Base-by-base conservation (phyloP, 495 filamentous ascomycete genomes). In the Annulohypoxylon maeteangense region DNA sequence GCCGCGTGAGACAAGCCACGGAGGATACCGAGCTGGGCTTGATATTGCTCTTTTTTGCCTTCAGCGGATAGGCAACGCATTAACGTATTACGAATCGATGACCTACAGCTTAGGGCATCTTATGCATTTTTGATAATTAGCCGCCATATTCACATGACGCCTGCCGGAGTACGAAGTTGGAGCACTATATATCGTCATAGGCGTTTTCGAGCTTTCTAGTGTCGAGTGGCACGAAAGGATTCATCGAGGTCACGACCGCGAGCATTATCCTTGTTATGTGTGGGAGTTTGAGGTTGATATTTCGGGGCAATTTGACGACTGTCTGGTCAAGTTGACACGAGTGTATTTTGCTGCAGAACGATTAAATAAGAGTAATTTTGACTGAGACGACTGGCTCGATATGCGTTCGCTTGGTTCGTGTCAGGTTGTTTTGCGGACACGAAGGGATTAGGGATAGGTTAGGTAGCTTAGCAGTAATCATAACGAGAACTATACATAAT, bases 1-100 rank as follows among this genome's bases (percentile, higher is more conserved):
- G 71, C 73, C 34, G 81, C 83, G 56, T 84, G 75, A 80, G 55
- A 45, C 18, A 45, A 42, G 22, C 40, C 3, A 29, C 8, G 23
- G 18, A 27, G 11, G 42, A 40, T 22, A 57, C 50, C 7, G 6
- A 40, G 31, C 38, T 42, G 22, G 31, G 25, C 42, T 44, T 72
- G 32, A 57, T 54, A 59, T 65, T 53, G 27, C 58, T 40, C 22
- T 72, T 62, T 72, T 62, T 69, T 58, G 23, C 31, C 7, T 50
- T 56, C 18, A 57, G 70, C 38, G 45, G 64, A 32, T 12, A 38
- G 47, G 11, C 16, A 59, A 56, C 56, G 56, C 65, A 45, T 57
- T 66, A 40, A 69, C 51, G 62, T 65, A 29, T 68, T 64, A 73
- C 65, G 70, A 69, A 62, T 62, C 61, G 50, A 69, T 40, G 61